These are phyloP conservation scores for Coniophora puteana DNA, from an alignment of 1,284 basidiomycete species.

Conservation along the genomic window DNA sequence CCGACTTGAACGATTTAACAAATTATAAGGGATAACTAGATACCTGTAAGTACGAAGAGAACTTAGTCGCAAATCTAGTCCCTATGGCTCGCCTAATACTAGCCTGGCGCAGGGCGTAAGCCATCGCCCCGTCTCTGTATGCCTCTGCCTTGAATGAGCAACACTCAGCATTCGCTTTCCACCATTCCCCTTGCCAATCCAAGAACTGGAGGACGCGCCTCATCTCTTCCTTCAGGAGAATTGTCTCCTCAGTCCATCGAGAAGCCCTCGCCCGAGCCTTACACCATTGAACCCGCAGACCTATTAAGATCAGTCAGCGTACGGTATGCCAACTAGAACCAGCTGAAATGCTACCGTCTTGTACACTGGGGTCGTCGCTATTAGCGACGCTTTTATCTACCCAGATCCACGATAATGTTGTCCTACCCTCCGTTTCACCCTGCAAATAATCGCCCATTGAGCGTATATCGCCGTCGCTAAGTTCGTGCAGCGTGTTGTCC, in stretches of 20 bases:
- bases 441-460: background rate
- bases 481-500: background rate
- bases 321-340: background rate
- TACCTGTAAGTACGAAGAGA: too few relatives aligned
- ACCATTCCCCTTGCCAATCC: constrained; percentile 2
- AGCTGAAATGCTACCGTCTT: constrained; percentile 1
- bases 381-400: background rate
- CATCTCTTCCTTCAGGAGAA: background rate
- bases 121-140: too few relatives aligned
- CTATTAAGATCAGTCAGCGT: background rate
- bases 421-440: constrained; percentile 1
- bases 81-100: too few relatives aligned
- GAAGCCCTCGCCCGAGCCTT: background rate
- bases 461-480: background rate
- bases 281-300: constrained; percentile 1
- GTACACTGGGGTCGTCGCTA: background rate
- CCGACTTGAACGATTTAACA: too few relatives aligned
- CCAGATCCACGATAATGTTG: constrained; percentile 1
- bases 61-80: too few relatives aligned
- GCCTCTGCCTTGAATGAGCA: too few relatives aligned
- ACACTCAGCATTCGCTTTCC: too few relatives aligned
- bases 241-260: constrained; percentile 1
- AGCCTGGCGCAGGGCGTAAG: too few relatives aligned
- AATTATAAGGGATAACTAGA: too few relatives aligned
- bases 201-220: background rate